Base-by-base conservation (phyloP, 495 filamentous ascomycete species). In the Chlorociboria aeruginascens region DNA sequence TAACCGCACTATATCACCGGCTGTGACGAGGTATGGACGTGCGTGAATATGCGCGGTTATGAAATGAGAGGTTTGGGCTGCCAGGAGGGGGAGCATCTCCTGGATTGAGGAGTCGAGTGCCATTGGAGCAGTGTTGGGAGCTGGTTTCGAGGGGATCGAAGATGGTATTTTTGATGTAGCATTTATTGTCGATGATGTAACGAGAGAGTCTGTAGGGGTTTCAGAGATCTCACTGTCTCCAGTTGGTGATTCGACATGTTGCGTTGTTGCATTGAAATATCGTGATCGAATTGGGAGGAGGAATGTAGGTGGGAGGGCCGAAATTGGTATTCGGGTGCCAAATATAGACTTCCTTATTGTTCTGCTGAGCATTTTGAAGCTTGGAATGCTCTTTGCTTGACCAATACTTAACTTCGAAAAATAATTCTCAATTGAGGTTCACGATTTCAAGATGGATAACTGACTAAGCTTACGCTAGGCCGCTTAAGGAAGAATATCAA, bases 1-100 rank as follows among this genome's bases (percentile, higher is more conserved):
- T 36, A 98, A 78, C n/a, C 87, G 86, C 1, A 98, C 55, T 34
- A 73, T 74, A 63, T 97, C 92, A 51, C 92, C 93, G 32, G 65
- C 67, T 0, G 88, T 97, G 52, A 97, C 75, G 6, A 97, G 87
- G 75, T 95, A 98, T 13, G 89, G 87, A 14, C 73, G 73, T 3
- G 78, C 82, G 69, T 98, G 87, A 58, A 98, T 79, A 66, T 92
- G 86, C 8, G 84, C 73, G 25, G 81, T 83, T 50, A 92, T 78
- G 74, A 93, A 98, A 75, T 94, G 87, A 0, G 77, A 70, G 8
- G 77, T 72, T 65, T 98, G 92, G 34, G 81, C 70, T 50, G 72
- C 71, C 34, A 98, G 79, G 49, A 86, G 71, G 3, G 90, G 85
- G 43, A 95, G 82, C 32, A 85, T 74, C 34, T 76, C 61, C 45